phyloP scores from a whole-genome alignment of 352 stramenopile genomes.

The Phytophthora foliorum region DNA sequence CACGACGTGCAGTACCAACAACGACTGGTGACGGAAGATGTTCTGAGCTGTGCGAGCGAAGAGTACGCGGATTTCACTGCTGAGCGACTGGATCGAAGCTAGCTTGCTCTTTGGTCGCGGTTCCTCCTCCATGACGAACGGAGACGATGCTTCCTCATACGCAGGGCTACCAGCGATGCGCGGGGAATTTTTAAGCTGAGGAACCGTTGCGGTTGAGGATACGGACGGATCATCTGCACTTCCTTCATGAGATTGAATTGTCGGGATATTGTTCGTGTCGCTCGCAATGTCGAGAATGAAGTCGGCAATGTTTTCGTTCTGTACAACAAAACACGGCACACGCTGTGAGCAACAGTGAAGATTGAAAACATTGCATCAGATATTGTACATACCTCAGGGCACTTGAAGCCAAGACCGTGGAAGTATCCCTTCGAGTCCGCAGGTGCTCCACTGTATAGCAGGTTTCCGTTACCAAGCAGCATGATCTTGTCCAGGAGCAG shows the following conservation, averaged over 20 bases:
- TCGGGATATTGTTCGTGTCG: slow-evolving; percentile 68
- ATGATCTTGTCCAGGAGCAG: slow-evolving; percentile 90
- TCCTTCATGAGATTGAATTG: slow-evolving; percentile 56
- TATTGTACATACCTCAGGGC: slow-evolving; percentile 44
- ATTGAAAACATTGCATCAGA: neutral
- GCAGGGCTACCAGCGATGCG: slow-evolving; percentile 40
- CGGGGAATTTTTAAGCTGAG: slow-evolving; percentile 25
- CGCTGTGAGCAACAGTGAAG: neutral
- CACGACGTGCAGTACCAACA: slow-evolving; percentile 67
- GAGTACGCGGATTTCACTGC: slow-evolving; percentile 70
- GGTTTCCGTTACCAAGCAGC: slow-evolving; percentile 81
- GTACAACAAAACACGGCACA: neutral
- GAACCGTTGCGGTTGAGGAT: neutral
- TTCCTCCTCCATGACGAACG: slow-evolving; percentile 61
- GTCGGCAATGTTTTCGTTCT: slow-evolving; percentile 86
- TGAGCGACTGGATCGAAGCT: slow-evolving; percentile 43
- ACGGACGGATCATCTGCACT: neutral
- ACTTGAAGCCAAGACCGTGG: slow-evolving; percentile 67
- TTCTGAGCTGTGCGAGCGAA: slow-evolving; percentile 71
- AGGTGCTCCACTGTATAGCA: slow-evolving; percentile 62
- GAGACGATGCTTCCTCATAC: slow-evolving; percentile 50
- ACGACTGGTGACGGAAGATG: slow-evolving; percentile 68
- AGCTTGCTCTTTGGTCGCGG: slow-evolving; percentile 39
- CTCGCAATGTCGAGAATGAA: slow-evolving; percentile 85
- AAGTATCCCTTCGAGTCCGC: slow-evolving; percentile 59